Evolutionary conservation across 2,329 filamentous ascomycete genomes (phyloP).

Genomic region (Stachybotrys chlorohalonatus): DNA sequence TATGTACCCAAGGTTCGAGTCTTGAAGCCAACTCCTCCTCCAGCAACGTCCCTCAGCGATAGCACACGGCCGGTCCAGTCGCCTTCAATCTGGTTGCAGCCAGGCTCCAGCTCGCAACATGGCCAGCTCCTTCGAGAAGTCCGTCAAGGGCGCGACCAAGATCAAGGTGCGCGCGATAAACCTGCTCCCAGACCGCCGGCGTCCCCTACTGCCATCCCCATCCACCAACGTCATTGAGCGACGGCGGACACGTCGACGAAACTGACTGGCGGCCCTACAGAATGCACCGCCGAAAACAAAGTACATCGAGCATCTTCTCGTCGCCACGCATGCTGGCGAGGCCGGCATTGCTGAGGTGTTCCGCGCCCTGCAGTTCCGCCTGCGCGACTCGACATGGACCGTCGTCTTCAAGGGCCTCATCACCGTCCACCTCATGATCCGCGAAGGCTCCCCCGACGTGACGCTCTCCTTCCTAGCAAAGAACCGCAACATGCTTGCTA

Average conservation of each 20-base stretch:
- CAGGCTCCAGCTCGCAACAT: constrained; percentile 32
- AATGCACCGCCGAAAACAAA: constrained; percentile 96
- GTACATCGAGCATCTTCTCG: constrained; percentile 96
- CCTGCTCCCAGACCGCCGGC: constrained; percentile 3
- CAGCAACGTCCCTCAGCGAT: not conserved
- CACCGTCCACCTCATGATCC: constrained; percentile 93
- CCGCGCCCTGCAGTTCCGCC: constrained; percentile 74
- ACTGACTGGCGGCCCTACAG: constrained; percentile 31
- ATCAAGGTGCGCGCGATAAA: constrained; percentile 58
- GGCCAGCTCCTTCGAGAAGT: constrained; percentile 94
- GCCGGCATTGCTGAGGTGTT: constrained; percentile 94
- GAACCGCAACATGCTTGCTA: constrained; percentile 73
- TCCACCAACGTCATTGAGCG: not conserved
- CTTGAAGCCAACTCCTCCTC: not conserved
- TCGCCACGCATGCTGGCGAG: constrained; percentile 91
- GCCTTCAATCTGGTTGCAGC: constrained; percentile 1
- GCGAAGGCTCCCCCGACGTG: constrained; percentile 83
- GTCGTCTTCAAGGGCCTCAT: constrained; percentile 97
- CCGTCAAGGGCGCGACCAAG: constrained; percentile 97
- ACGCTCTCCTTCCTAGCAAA: constrained; percentile 78
- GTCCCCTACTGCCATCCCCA: not conserved
- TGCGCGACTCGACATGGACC: constrained; percentile 98
- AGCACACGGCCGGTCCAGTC: not conserved
- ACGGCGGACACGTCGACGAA: not conserved
- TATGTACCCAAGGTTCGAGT: not conserved